These are phyloP conservation scores for Oryza australiensis DNA, from an alignment of 176 grass and related monocot genomes.

Conservation along the genomic window DNA sequence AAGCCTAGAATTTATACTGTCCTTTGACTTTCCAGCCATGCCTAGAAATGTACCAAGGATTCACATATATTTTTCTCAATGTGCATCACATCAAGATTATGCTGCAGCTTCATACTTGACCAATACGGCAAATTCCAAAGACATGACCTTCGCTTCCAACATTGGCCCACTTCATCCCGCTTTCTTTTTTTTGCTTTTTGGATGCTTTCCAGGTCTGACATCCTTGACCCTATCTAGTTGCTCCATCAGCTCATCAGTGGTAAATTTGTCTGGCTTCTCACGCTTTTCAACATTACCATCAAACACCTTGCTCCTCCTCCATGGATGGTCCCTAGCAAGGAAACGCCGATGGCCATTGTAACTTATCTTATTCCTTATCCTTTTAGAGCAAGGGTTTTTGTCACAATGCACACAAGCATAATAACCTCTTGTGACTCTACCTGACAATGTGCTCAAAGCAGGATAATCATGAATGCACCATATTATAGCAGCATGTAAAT, in stretches of 20 bases:
- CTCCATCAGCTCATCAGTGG: neutral
- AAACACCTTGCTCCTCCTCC: neutral
- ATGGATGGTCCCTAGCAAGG: neutral
- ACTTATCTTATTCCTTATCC: too few species aligned
- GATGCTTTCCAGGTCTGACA: neutral
- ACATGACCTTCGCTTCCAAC: neutral
- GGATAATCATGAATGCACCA: too few species aligned
- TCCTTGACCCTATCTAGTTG: too few species aligned
- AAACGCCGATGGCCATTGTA: neutral
- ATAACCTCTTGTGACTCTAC: too few species aligned
- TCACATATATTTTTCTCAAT: slow-evolving; percentile 34
- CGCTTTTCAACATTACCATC: too few species aligned
- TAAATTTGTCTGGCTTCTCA: neutral
- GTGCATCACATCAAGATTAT: neutral
- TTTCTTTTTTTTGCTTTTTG: neutral
- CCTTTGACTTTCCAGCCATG: neutral
- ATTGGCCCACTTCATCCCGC: neutral
- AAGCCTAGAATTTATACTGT: slow-evolving; percentile 4
- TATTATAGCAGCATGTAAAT: too few species aligned
- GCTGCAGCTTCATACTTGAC: neutral
- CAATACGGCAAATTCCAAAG: slow-evolving; percentile 27
- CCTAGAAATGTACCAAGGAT: neutral
- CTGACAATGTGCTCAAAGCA: too few species aligned
- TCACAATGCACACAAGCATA: too few species aligned
- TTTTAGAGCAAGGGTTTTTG: too few species aligned